Conservation (phyloP, 768 basidiomycete genomes). For the Lyophyllum semitale region DNA sequence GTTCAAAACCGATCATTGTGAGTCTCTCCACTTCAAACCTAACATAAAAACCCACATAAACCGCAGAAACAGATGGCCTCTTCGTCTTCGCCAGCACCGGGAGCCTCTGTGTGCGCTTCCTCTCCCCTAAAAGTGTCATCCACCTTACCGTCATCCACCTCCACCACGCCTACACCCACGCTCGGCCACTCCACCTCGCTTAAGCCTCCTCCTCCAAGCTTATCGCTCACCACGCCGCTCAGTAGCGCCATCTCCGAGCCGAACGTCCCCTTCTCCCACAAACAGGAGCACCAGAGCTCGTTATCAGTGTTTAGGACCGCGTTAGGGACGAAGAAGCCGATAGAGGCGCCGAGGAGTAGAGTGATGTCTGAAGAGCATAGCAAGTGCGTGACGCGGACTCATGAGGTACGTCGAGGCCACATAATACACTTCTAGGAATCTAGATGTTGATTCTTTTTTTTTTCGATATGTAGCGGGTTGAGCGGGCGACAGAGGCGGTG, state of each 20-base stretch:
- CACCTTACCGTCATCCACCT: not conserved
- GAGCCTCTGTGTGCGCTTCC: not conserved
- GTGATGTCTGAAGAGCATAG: conserved; percentile 39
- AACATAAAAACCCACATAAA: not conserved
- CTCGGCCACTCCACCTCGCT: conserved; percentile 10
- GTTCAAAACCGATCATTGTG: not conserved
- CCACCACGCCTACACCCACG: not conserved
- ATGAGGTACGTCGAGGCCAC: conserved; percentile 32
- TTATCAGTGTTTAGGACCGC: conserved; percentile 4
- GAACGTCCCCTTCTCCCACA: not conserved
- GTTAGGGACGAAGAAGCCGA: conserved; percentile 27
- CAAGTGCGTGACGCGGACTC: conserved; percentile 37
- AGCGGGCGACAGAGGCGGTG: conserved; percentile 36
- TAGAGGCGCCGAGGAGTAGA: conserved; percentile 27
- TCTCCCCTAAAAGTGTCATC: conserved; percentile 4
- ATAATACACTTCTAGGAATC: too few species aligned
- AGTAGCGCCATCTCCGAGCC: conserved; percentile 16
- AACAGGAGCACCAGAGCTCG: not conserved
- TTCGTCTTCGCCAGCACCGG: not conserved
- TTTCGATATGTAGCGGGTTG: conserved; percentile 30
- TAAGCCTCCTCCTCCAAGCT: conserved; percentile 2
- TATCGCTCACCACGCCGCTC: conserved; percentile 10
- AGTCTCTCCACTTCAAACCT: not conserved
- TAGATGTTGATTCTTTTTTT: too few species aligned
- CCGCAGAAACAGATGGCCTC: not conserved